Conservation (phyloP, 805 yeast species). For the Wickerhamomyces ciferrii region DNA sequence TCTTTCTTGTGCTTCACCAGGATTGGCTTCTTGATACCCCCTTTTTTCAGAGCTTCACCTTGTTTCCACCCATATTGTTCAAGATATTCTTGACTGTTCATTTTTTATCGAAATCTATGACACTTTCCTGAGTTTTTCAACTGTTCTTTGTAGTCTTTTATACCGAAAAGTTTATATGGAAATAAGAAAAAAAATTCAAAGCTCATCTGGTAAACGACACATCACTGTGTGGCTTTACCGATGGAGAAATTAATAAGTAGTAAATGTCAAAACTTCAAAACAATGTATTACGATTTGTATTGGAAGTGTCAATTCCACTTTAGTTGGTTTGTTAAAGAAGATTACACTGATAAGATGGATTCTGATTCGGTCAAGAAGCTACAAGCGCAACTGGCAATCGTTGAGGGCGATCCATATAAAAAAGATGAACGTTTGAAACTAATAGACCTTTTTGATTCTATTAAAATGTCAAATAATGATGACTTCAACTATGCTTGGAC, state of each 20-base stretch:
- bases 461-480: neutral
- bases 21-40: slow-evolving; percentile 81
- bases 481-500: neutral
- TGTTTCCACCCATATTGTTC: slow-evolving; percentile 85
- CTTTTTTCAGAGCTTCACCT: slow-evolving; percentile 78
- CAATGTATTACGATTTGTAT: too few relatives aligned
- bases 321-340: too few relatives aligned
- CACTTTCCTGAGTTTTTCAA: too few relatives aligned
- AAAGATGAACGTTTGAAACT: neutral
- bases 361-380: neutral
- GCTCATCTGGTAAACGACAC: neutral
- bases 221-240: too few relatives aligned
- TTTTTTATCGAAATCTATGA: too few relatives aligned
- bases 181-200: neutral
- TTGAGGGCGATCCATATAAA: neutral
- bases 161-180: neutral
- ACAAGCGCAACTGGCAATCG: neutral
- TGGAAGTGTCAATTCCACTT: too few relatives aligned
- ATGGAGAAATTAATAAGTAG: too few relatives aligned
- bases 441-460: neutral
- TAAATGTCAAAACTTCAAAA: too few relatives aligned
- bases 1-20: slow-evolving; percentile 88
- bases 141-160: neutral
- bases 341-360: neutral
- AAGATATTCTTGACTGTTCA: slow-evolving; percentile 76